Evolutionary conservation across 768 basidiomycete species (phyloP), one percentile per base, ranked within the genome.

Genomic region (Macrolepiota dolichaula): DNA sequence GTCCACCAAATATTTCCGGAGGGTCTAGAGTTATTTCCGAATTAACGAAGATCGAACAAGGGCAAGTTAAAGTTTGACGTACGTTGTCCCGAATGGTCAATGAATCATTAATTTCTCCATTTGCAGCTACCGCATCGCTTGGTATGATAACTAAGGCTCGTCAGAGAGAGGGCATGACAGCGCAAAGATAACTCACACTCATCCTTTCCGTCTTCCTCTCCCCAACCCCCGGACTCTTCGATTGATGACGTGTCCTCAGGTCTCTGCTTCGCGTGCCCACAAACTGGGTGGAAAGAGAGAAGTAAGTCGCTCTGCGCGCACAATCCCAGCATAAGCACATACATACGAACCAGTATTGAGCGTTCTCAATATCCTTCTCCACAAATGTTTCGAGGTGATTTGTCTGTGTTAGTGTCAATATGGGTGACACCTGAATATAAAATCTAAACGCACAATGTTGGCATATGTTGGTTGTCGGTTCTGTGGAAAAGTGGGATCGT

Each of bases 191-290:
- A 40, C 54, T 40, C 12, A 44, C 54, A 55, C n/a, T 55, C 54
- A 27, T 55, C 54, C 38, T 55, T 55, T 19, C 54, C 54, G 12
- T 55, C 54, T 17, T 55, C 54, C 40, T 55, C 54, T 13, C 22
- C 37, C 19, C 2, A 4, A 53, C 13, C 36, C 25, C 9, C 17
- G 29, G 29, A 7, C 13, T 22, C 52, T 17, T 36, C 17, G 9
- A 3, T 22, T 17, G 24, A 40, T 9, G 19, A 3, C 19, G 17
- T 25, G 0, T 42, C 38, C 15, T 55, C 51, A 7, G 51, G 51
- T 22, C 36, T 42, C 40, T 55, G 54, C 24, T 40, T 42, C 25
- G 54, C 37, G 15, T 55, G 54, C 13, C 54, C 54, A 24, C 54
- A 55, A 27, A 55, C 54, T 55, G 25, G 2, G 17, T 17, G 17